Percentiles rank a stretch among this genome's conserved stretches.
These are phyloP conservation scores for Pseudogymnoascus sp. DNA, from an alignment of 2,329 filamentous ascomycete genomes.

Conservation along the genomic window DNA sequence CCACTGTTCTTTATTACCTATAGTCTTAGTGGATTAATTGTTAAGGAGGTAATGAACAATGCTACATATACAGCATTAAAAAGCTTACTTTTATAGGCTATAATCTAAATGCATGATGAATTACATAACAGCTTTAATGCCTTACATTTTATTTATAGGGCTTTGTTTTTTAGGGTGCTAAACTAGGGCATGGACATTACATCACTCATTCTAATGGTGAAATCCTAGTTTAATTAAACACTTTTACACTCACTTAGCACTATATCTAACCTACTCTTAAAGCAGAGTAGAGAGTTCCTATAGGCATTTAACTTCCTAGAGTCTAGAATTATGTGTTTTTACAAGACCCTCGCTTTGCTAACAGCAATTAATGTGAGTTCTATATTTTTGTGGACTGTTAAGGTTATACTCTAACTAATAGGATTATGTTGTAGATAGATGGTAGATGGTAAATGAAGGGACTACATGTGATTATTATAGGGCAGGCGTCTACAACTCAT, in stretches of 20 bases:
- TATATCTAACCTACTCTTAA: neutral
- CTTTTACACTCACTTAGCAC: conserved; percentile 3
- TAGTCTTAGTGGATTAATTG: conserved; percentile 16
- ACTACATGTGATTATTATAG: neutral
- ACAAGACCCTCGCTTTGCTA: conserved; percentile 22
- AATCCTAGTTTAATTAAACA: conserved; percentile 8
- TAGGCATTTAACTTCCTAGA: conserved; percentile 3
- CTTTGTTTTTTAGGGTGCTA: conserved; percentile 20
- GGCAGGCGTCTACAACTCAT: conserved; percentile 1
- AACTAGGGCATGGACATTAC: conserved; percentile 19
- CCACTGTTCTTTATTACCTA: conserved; percentile 14
- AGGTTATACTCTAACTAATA: neutral
- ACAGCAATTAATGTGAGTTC: conserved; percentile 15
- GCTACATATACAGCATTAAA: neutral
- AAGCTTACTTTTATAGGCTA: neutral
- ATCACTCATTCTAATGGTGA: conserved; percentile 19
- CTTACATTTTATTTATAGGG: conserved; percentile 13
- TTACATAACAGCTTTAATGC: neutral
- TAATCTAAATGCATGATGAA: conserved; percentile 9
- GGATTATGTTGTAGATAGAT: neutral
- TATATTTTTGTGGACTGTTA: neutral
- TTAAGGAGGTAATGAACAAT: conserved; percentile 14
- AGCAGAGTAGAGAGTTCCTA: neutral
- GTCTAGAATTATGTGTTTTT: conserved; percentile 22
- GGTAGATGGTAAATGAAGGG: neutral